Evolutionary conservation across 176 grass and related monocot genomes (phyloP).

Genomic region (Miscanthus lutarioriparius): DNA sequence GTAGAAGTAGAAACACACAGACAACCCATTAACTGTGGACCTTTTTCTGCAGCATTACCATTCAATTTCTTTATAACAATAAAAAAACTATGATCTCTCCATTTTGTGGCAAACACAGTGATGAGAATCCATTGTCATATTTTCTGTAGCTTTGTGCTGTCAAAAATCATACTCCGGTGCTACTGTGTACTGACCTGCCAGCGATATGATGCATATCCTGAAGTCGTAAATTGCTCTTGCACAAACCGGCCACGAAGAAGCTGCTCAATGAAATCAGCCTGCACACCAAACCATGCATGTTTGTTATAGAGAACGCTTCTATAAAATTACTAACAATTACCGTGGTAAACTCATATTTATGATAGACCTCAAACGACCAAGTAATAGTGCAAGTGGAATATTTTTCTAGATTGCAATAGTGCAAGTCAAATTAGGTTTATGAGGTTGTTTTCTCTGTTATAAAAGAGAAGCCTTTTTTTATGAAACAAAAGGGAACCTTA

Average conservation of each 20-base stretch:
- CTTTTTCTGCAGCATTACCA: neutral
- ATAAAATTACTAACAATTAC: neutral
- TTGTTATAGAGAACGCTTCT: neutral
- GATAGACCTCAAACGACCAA: neutral
- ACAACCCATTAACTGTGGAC: neutral
- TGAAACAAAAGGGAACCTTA: neutral
- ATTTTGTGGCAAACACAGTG: slow-evolving; percentile 5
- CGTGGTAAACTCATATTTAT: neutral
- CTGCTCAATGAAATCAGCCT: slow-evolving; percentile 90
- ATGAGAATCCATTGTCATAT: neutral
- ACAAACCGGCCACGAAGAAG: slow-evolving; percentile 70
- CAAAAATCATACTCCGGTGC: neutral
- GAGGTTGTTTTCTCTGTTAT: neutral
- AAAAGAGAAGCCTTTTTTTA: neutral
- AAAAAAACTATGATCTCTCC: neutral
- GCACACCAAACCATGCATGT: slow-evolving; percentile 26
- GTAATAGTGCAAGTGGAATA: neutral
- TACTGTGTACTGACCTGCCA: slow-evolving; percentile 78
- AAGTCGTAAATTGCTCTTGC: slow-evolving; percentile 56
- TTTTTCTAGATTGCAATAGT: neutral
- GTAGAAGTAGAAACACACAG: slow-evolving; percentile 4
- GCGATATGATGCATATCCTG: slow-evolving; percentile 40
- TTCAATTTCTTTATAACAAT: slow-evolving; percentile 11
- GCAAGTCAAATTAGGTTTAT: neutral
- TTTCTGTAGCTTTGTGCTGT: neutral